Conservation (phyloP, 352 stramenopile genomes). For the Pythium brachiatum region DNA sequence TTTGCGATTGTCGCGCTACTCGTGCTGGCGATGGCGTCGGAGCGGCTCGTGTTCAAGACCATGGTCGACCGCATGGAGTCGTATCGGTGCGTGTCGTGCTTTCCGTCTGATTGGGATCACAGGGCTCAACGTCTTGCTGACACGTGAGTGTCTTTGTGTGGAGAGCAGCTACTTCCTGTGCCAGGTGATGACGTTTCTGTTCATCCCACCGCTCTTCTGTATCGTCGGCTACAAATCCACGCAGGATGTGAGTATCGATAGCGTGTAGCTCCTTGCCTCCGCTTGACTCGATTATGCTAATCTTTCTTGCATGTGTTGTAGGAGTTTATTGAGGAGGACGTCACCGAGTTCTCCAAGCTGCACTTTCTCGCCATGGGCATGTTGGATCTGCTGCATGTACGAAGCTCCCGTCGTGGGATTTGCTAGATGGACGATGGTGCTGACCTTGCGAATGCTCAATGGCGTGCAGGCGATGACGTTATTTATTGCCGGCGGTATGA, state of each 20-base stretch:
- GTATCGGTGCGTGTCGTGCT: constrained; percentile 50
- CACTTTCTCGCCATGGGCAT: constrained; percentile 87
- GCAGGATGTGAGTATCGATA: constrained; percentile 45
- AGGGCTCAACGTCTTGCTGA: neutral
- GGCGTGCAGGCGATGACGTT: constrained; percentile 66
- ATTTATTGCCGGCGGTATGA: constrained; percentile 80
- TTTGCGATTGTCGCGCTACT: constrained; percentile 72
- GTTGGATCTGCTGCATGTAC: constrained; percentile 77
- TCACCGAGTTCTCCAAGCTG: constrained; percentile 83
- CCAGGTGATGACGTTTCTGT: constrained; percentile 86
- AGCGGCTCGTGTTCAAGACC: constrained; percentile 87
- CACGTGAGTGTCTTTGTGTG: neutral
- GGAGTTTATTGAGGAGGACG: constrained; percentile 84
- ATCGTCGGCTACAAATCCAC: constrained; percentile 84
- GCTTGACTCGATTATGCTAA: no score
- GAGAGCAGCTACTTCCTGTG: constrained; percentile 77
- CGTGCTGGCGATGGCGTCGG: constrained; percentile 72
- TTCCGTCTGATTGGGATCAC: neutral
- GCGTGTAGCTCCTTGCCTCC: no score
- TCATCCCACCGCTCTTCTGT: constrained; percentile 85
- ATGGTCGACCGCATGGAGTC: constrained; percentile 90
- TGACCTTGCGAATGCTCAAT: neutral
- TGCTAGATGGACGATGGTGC: no score
- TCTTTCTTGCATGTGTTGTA: no score
- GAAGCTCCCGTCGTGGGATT: neutral